Evolutionary conservation across 352 stramenopile genomes (phyloP).

Genomic region (Aphanomyces cochlioides): DNA sequence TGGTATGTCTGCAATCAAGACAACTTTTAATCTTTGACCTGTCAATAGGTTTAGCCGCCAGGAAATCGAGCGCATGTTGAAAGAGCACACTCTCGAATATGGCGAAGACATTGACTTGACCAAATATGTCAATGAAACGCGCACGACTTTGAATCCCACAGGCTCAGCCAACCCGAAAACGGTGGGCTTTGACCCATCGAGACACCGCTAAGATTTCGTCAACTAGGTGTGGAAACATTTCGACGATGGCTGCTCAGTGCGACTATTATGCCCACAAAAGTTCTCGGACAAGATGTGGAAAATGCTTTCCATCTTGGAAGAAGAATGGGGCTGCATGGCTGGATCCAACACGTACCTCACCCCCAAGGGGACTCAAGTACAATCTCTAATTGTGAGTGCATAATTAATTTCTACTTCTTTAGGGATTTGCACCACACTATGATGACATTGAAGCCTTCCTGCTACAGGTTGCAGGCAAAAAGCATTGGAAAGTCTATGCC

Average conservation of each 20-base stretch:
- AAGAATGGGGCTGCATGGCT: conserved; percentile 92
- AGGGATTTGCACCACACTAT: conserved; percentile 96
- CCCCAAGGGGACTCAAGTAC: conserved; percentile 74
- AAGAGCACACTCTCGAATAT: conserved; percentile 74
- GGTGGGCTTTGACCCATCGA: conserved; percentile 29
- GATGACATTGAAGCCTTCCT: conserved; percentile 97
- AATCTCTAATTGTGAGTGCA: background rate
- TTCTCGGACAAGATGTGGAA: conserved; percentile 83
- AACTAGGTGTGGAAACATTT: conserved; percentile 70
- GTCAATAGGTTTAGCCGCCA: conserved; percentile 50
- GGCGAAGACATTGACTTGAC: conserved; percentile 82
- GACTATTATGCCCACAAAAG: conserved; percentile 92
- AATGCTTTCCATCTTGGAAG: conserved; percentile 91
- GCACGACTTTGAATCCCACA: conserved; percentile 61
- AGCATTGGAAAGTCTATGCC: conserved; percentile 91
- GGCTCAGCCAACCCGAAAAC: conserved; percentile 52
- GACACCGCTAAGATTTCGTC: conserved; percentile 32
- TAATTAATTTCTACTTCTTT: background rate
- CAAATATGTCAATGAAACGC: conserved; percentile 81
- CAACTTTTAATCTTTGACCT: conserved; percentile 20
- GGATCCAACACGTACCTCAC: conserved; percentile 94
- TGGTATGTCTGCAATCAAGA: conserved; percentile 40
- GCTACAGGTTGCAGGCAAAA: conserved; percentile 90
- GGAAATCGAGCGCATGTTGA: conserved; percentile 69
- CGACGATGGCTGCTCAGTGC: conserved; percentile 84